Conservation (phyloP, 2,329 filamentous ascomycete species). For the Cladophialophora bantiana region DNA sequence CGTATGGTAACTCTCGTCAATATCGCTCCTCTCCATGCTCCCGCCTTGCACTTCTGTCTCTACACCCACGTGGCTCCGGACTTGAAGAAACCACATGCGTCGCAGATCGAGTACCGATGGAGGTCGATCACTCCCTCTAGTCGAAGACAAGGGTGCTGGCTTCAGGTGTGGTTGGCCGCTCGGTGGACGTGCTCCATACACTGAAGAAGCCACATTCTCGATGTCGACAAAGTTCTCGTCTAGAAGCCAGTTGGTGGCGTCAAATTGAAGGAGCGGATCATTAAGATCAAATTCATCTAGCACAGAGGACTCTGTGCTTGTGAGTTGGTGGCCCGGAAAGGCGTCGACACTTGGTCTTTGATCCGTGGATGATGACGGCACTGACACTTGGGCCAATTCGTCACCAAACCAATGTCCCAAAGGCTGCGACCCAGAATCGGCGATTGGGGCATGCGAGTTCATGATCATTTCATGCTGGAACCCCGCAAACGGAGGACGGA, state of each 20-base stretch:
- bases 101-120: constrained; percentile 13
- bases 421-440: too few relatives aligned
- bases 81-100: constrained; percentile 17
- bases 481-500: too few relatives aligned
- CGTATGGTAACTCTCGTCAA: constrained; percentile 23
- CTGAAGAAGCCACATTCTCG: background rate
- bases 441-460: too few relatives aligned
- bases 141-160: background rate
- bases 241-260: constrained; percentile 22
- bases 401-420: too few relatives aligned
- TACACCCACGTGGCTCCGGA: background rate
- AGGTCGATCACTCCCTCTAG: background rate
- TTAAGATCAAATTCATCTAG: background rate
- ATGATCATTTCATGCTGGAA: too few relatives aligned
- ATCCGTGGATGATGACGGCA: too few relatives aligned
- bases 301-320: background rate
- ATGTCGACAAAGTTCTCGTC: constrained; percentile 22
- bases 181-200: background rate
- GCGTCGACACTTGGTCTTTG: background rate
- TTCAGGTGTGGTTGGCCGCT: background rate
- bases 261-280: background rate
- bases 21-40: constrained; percentile 1
- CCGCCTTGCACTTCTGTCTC: background rate
- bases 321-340: background rate
- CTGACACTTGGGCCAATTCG: too few relatives aligned